phyloP scores from a whole-genome alignment of 176 grass and related monocot species.

The Eleusine indica region DNA sequence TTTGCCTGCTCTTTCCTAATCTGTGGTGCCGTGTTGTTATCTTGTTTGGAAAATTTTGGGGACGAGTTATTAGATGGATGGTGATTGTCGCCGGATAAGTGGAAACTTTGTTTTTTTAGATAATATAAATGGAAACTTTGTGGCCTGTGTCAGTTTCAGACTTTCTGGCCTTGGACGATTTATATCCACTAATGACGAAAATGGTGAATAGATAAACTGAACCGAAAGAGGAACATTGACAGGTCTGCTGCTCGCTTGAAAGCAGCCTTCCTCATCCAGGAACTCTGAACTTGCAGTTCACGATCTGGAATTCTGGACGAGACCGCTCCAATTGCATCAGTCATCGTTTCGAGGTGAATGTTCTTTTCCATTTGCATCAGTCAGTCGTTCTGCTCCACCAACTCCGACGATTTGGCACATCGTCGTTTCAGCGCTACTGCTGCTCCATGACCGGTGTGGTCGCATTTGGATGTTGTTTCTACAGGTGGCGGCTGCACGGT shows the following conservation, averaged over 20 bases:
- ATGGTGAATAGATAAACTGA: background rate
- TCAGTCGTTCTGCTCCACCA: background rate
- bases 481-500: background rate
- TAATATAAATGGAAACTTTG: background rate
- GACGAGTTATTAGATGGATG: background rate
- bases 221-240: background rate
- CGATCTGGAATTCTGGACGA: background rate
- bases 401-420: background rate
- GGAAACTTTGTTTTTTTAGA: background rate
- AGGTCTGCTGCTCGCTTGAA: background rate
- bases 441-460: background rate
- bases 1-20: background rate
- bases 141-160: background rate
- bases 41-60: constrained; percentile 25
- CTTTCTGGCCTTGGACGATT: background rate
- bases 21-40: constrained; percentile 19
- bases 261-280: background rate
- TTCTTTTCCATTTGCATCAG: background rate
- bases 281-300: background rate
- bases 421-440: background rate
- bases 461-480: background rate
- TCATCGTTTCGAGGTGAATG: background rate
- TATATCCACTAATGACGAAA: constrained; percentile 8
- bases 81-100: constrained; percentile 16
- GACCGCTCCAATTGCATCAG: background rate